Conservation (phyloP, 2,329 filamentous ascomycete genomes). For the Penicillium sp. region DNA sequence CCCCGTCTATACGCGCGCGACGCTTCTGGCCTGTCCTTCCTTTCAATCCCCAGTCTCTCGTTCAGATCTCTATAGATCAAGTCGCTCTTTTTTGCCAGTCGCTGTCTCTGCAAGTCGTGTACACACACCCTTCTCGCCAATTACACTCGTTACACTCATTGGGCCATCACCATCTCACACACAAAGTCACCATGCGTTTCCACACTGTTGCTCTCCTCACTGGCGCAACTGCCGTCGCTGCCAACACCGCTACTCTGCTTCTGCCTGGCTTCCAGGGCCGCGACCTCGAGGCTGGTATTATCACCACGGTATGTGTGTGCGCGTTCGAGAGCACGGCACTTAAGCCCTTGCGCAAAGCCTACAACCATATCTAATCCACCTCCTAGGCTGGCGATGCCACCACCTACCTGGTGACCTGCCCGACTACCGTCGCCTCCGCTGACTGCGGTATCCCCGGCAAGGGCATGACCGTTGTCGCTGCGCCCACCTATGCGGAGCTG, state of each 20-base stretch:
- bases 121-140: slow-evolving; percentile 12
- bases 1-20: slow-evolving; percentile 3
- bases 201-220: slow-evolving; percentile 29
- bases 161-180: background rate
- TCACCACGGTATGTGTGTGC: slow-evolving; percentile 18
- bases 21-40: slow-evolving; percentile 12
- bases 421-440: slow-evolving; percentile 14
- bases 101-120: slow-evolving; percentile 14
- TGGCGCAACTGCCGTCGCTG: slow-evolving; percentile 26
- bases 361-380: background rate
- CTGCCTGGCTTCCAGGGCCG: slow-evolving; percentile 25
- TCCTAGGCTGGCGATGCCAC: slow-evolving; percentile 25
- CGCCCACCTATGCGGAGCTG: slow-evolving; percentile 22
- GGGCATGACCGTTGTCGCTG: slow-evolving; percentile 25
- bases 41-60: slow-evolving; percentile 25
- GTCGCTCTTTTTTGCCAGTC: slow-evolving; percentile 17
- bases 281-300: slow-evolving; percentile 21
- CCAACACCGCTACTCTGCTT: slow-evolving; percentile 24
- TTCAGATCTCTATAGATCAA: slow-evolving; percentile 13
- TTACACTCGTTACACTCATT: slow-evolving; percentile 6
- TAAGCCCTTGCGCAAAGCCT: background rate
- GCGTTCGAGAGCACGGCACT: background rate
- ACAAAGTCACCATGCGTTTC: slow-evolving; percentile 26
- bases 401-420: slow-evolving; percentile 27
- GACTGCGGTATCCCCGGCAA: slow-evolving; percentile 23